A percentile compares a stretch with the other conserved stretches of the same genome.
Evolutionary conservation across 1,284 basidiomycete species (phyloP).

Genomic region (Ustilago hordei): DNA sequence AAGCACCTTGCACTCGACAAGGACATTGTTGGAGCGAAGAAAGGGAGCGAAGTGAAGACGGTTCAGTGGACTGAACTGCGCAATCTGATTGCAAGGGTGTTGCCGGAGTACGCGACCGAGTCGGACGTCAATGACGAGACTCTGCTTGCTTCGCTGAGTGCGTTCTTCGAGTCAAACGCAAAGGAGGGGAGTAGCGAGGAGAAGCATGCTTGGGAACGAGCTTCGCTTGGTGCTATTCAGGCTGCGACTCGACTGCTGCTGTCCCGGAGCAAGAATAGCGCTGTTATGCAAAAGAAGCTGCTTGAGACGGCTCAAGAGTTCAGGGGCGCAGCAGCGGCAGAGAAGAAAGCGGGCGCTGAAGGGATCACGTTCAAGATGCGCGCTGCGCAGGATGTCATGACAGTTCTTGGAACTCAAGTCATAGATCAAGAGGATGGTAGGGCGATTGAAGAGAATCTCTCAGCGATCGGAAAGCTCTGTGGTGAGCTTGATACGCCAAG

Average conservation of each 20-base stretch:
- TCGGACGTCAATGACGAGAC: conserved; percentile 11
- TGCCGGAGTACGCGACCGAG: conserved; percentile 24
- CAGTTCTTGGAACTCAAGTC: background rate
- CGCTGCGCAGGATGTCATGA: conserved; percentile 22
- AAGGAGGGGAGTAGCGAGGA: background rate
- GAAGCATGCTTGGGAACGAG: conserved; percentile 16
- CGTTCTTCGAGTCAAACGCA: background rate
- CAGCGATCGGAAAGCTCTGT: conserved; percentile 12
- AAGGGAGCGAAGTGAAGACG: background rate
- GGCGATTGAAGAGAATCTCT: background rate
- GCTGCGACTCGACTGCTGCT: conserved; percentile 19
- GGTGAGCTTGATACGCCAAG: background rate
- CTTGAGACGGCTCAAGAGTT: conserved; percentile 7
- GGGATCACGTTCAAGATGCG: conserved; percentile 29
- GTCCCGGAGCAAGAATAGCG: conserved; percentile 7
- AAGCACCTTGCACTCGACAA: conserved; percentile 32
- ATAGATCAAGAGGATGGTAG: background rate
- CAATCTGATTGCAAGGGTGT: conserved; percentile 20
- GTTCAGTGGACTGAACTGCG: conserved; percentile 26
- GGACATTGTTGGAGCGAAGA: conserved; percentile 14
- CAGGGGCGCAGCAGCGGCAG: conserved; percentile 10
- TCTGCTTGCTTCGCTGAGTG: conserved; percentile 15
- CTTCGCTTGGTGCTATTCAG: conserved; percentile 23
- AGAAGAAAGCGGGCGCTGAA: background rate
- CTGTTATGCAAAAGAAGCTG: conserved; percentile 9